Base-by-base conservation (phyloP, 2,329 filamentous ascomycete genomes). In the Beauveria rudraprayagi region DNA sequence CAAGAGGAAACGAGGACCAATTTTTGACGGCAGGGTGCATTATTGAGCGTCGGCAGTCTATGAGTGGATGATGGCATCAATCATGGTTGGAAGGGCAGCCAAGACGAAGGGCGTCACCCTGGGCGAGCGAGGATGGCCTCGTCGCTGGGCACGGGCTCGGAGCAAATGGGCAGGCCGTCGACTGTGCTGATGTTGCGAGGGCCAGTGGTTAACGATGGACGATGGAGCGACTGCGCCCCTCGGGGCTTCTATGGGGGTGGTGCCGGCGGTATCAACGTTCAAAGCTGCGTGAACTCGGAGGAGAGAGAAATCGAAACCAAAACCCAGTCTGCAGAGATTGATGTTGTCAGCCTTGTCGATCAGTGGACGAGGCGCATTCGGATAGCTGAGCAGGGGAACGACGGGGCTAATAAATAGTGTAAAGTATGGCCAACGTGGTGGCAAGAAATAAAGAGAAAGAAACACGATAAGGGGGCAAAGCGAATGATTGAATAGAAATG, bases 181-280 rank as follows among this genome's bases (percentile, higher is more conserved):
- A 34, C 5, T 37, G 11, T 22, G 44, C 17, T 26, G 44, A 48
- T 57, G 28, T 43, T 26, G 44, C 41, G 46, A 40, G 16, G 44
- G 19, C 34, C 30, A n/a, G 11, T 19, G 30, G 14, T 16, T 30
- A 9, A 40, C 55, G 16, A 56, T 19, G 28, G 43, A 5, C 37
- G n/a, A 17, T 40, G 8, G 30, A 57, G 56, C 56, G 37, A 37
- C 47, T 34, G 37, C 56, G 56, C 56, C 56, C 46, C 56, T 58
- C 9, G 46, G 46, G 56, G 56, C 56, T 24, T 58, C 46, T 37
- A 51, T 26, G 34, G 46, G 22, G 26, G 6, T n/a, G 14, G 11
- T 30, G 34, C 28, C 5, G 46, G 19, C 17, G 46, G n/a, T 51
- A 14, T 34, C 17, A 3, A 58, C 22, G 17, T 19, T n/a, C 14